Base-by-base conservation (phyloP, 2,329 filamentous ascomycete species). In the Colletotrichum melonis region DNA sequence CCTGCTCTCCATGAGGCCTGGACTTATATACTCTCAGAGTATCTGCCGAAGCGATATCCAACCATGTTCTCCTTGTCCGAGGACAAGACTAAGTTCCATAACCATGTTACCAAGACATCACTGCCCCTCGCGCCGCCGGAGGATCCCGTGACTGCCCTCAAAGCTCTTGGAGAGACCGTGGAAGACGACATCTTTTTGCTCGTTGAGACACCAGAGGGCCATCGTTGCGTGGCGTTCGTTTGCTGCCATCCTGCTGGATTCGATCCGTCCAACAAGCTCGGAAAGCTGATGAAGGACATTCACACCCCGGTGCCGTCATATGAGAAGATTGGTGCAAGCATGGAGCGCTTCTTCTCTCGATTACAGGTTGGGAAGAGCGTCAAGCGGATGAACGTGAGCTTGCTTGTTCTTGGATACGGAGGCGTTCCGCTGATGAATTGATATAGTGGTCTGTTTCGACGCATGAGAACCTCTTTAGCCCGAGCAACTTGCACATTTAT, bases 101-200 rank as follows among this genome's bases (percentile, higher is more conserved):
- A 89, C 72, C 74, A 76, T 1, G 81, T 84, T 58, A 88, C 85
- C 0, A 76, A 76, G 6, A 67, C 67, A 7, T 62, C 75, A 0
- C 81, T 80, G 12, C 79, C 85, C 0, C 76, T 80, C 1, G 19
- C 76, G 0, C 77, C 81, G 0, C 79, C 81, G 0, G 42, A 72
- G 1, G 81, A 84, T 30, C 73, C 80, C 0, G 67, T 79, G 1
- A 78, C 78, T 0, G 82, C 84, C 5, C 80, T 89, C 19, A 77
- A 81, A 19, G 78, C 81, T 7, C 78, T 89, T 1, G 86, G 83
- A n/a, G 84, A 87, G 76, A 88, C 85, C 0, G 82, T 90, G 2
- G 88, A 90, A 70, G 88, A 90, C 66, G 88, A 90, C 74, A 75
- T 90, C 24, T 88, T 90, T 64, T 78, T 90, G 2, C 79, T 89